Base-by-base conservation (phyloP, 2,329 filamentous ascomycete species). In the Aspergillus luchuensis region DNA sequence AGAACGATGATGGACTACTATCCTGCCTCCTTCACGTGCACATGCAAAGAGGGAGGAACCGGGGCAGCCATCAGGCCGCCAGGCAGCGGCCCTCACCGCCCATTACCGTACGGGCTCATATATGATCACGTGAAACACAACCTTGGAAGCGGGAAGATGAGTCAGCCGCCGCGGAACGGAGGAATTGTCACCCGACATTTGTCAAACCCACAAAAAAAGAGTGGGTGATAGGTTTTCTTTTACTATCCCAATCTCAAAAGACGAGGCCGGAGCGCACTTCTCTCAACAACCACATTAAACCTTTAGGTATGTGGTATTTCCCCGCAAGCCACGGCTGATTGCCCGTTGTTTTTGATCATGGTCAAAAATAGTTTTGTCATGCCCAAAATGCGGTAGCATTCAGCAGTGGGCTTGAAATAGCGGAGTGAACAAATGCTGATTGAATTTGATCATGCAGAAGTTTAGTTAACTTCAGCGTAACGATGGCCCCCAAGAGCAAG, bases 401-500 rank as follows among this genome's bases (percentile, higher is more conserved):
- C 45, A 45, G 23, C 8, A 47, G 41, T 17, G 51, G 23, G 53
- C 25, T 56, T 39, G 52, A n/a, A 45, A 33, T 8, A 13, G 39
- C 30, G 36, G 52, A 55, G 52, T 30, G 53, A 56, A 56, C 53
- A 28, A 45, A 45, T 56, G 53, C 53, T 56, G 53, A 56, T 56
- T 56, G 5, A 56, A 33, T 33, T 47, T 64, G 58, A 45, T 49
- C 58, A 62, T 57, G 45, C 52, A 56, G 61, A 66, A 66, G 53
- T 59, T 62, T 64, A 52, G 58, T 69, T 56, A 65, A 66, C 70
- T 70, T 71, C 68, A 73, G 71, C 76, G 78, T 79, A 79, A 81
- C 79, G 82, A 89, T 89, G 86, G 85, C 84, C 79, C 84, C 80
- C 80, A 84, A 84, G 80, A 85, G 85, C 84, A 82, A 82, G 77